A percentile compares a stretch with the other conserved stretches of the same genome.
phyloP scores from a whole-genome alignment of 768 basidiomycete species.

The Dendrothele bispora region DNA sequence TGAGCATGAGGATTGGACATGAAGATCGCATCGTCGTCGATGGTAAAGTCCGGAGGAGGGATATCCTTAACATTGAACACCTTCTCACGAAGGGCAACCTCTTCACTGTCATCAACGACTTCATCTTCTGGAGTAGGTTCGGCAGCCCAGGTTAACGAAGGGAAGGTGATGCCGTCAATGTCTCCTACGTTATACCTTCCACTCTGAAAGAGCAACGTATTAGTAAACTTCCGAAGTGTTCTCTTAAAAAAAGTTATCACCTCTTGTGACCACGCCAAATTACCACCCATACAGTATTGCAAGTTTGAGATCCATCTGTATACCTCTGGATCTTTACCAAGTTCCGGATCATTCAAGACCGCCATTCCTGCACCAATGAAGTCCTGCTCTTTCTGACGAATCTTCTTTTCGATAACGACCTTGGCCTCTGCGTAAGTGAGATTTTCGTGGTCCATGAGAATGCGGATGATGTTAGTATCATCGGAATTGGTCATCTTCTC shows the following conservation, averaged over 20 bases:
- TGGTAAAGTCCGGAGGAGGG: not conserved
- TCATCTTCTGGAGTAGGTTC: constrained; percentile 8
- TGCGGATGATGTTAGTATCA: constrained; percentile 11
- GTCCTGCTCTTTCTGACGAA: not conserved
- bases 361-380: constrained; percentile 8
- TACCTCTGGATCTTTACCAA: constrained; percentile 12
- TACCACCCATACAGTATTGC: constrained; percentile 14
- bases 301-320: constrained; percentile 11
- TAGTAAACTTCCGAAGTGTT: not conserved
- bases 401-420: constrained; percentile 1
- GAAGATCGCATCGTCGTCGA: not conserved
- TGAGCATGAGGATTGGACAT: not conserved
- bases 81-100: not conserved
- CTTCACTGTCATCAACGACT: not conserved
- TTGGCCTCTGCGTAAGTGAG: constrained; percentile 8
- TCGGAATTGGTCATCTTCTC: constrained; percentile 10
- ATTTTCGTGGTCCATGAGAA: constrained; percentile 8
- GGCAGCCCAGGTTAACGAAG: not conserved
- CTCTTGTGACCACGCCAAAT: constrained; percentile 13
- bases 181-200: constrained; percentile 9
- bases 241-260: not conserved
- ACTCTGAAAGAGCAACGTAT: not conserved
- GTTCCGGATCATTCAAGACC: constrained; percentile 11
- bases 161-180: constrained; percentile 2
- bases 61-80: not conserved